A percentile compares a stretch with the other conserved stretches of the same genome.
phyloP scores from a whole-genome alignment of 768 basidiomycete genomes.

The Termitomyces sp. region DNA sequence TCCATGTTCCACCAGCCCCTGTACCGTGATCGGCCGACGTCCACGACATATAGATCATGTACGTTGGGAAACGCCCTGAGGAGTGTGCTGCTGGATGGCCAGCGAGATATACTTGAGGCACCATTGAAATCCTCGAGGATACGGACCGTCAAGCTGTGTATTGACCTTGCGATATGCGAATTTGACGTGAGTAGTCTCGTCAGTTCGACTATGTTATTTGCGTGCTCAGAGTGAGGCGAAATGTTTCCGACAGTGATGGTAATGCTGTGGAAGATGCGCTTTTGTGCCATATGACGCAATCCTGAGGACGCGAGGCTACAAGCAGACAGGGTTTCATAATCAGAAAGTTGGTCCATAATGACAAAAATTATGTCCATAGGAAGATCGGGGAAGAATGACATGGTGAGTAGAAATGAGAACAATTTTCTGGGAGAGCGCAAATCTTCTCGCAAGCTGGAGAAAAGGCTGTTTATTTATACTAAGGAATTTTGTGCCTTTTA shows the following conservation, averaged over 20 bases:
- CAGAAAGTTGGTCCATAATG: not conserved
- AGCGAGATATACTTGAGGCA: not conserved
- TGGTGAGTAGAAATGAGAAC: not conserved
- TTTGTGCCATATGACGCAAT: not conserved
- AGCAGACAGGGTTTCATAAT: not conserved
- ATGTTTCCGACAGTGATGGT: not conserved
- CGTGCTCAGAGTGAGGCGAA: not conserved
- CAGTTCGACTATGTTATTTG: not conserved
- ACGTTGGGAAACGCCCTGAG: not conserved
- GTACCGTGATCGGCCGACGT: not conserved
- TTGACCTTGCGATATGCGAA: not conserved
- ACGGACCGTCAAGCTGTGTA: not conserved
- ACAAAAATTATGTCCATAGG: not conserved
- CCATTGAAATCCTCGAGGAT: not conserved
- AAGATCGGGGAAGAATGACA: not conserved
- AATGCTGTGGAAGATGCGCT: not conserved
- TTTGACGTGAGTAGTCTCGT: not conserved
- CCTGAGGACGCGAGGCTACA: not conserved
- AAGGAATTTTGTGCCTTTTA: no score
- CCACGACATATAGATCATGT: not conserved
- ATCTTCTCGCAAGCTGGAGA: no score
- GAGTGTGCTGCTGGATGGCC: not conserved
- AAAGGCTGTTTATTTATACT: no score
- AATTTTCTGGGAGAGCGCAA: no score
- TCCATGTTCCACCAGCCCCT: slow-evolving; percentile 1